Evolutionary conservation across 208 protist species (phyloP), one percentile per base, ranked within the genome.

Genomic region (Wallacemonas sp.): DNA sequence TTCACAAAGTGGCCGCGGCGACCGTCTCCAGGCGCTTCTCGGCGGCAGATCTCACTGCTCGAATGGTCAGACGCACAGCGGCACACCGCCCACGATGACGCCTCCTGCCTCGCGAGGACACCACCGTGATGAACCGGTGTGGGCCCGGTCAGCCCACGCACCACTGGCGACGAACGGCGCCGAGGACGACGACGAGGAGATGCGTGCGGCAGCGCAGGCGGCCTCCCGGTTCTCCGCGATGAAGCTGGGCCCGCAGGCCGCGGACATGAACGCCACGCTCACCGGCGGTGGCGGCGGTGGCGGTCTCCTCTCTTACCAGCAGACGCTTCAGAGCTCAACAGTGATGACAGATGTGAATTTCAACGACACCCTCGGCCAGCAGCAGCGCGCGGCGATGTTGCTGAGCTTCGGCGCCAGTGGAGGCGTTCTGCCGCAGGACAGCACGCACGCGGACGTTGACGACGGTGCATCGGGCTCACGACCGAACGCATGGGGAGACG

Each of bases 361-460:
- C 10, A 86, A 86, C 69, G 52, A 73, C 38, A 86, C 80, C 0
- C 60, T 86, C 0, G 80, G 80, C 24, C 66, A 73, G 8, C 69
- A 58, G 2, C 71, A 82, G 41, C 71, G 80, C 1, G 80, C 80
- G 0, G 72, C 71, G 17, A 81, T 86, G 65, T 44, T 82, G 66
- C 50, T 85, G 37, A 64, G 24, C 30, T 48, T 19, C 42, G 42
- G 19, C 17, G 42, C 9, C 42, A n/a, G 19, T 5, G 42, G 19
- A n/a, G n/a, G n/a, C n/a, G n/a, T n/a, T n/a, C n/a, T n/a, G n/a
- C n/a, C 36, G 10, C 42, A 58, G 10, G 15, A 34, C 22, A 38
- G 45, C 45, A n/a, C n/a, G n/a, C n/a, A n/a, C n/a, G n/a, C n/a
- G n/a, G n/a, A n/a, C n/a, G n/a, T n/a, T n/a, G n/a, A n/a, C n/a